Evolutionary conservation across 306 rosid genomes (phyloP).

Genomic region (Calophaca sinica): DNA sequence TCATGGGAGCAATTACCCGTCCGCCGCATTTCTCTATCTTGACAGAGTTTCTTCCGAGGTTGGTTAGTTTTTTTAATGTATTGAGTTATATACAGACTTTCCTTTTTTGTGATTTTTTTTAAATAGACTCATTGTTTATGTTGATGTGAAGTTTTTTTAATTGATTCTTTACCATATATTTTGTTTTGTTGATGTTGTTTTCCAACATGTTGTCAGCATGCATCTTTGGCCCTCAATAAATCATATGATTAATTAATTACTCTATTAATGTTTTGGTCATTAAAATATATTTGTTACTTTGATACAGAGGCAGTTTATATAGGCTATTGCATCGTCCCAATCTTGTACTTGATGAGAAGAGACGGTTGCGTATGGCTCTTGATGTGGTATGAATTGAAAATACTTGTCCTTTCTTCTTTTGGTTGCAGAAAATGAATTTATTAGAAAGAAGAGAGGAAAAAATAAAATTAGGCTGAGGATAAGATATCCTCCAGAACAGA

Average conservation of each 20-base stretch:
- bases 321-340: constrained; percentile 94
- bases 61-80: constrained; percentile 34
- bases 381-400: constrained; percentile 81
- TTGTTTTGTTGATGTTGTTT: constrained; percentile 23
- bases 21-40: constrained; percentile 94
- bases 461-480: constrained; percentile 13
- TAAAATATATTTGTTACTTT: constrained; percentile 45
- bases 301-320: constrained; percentile 90
- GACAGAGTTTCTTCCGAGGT: constrained; percentile 98
- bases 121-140: constrained; percentile 19
- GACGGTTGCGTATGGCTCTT: constrained; percentile 92
- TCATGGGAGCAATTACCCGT: constrained; percentile 98
- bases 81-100: constrained; percentile 2
- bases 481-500: constrained; percentile 6
- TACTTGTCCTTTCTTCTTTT: constrained; percentile 16
- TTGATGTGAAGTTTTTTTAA: constrained; percentile 23
- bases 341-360: constrained; percentile 86
- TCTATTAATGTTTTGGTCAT: constrained; percentile 47
- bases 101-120: constrained; percentile 33
- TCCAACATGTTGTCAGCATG: constrained; percentile 16
- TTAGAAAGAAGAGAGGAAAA: constrained; percentile 25
- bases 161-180: constrained; percentile 28
- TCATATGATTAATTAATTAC: constrained; percentile 35
- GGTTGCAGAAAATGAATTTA: neutral
- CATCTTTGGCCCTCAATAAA: constrained; percentile 36